Conservation (phyloP, 192 early-diverging fungal species). For the Rhizoclosmatium sp. region DNA sequence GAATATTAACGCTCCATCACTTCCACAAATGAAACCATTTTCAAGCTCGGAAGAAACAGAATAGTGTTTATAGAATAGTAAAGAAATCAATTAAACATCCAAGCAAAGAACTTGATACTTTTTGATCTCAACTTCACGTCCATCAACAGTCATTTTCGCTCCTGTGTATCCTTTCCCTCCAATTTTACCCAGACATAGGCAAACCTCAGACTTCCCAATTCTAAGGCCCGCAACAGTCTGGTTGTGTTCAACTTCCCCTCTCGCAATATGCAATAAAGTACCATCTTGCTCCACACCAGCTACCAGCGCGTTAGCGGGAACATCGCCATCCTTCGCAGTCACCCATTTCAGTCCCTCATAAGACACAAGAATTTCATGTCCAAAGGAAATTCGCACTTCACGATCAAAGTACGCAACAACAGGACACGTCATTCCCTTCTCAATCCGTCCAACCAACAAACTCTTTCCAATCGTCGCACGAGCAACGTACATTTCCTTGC, state of each 20-base stretch:
- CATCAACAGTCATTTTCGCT: conserved; percentile 6
- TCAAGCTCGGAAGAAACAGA: too few species aligned
- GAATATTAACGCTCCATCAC: too few species aligned
- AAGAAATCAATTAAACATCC: too few species aligned
- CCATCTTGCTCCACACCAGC: conserved; percentile 31
- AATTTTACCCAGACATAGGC: neutral
- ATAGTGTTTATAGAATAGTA: too few species aligned
- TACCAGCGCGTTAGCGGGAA: conserved; percentile 7
- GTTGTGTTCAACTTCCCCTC: neutral
- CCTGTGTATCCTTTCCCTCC: neutral
- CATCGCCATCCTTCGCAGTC: neutral
- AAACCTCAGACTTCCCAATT: neutral
- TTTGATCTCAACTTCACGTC: neutral
- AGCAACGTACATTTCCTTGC: conserved; percentile 12
- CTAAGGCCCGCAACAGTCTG: neutral
- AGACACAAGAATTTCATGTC: conserved; percentile 16
- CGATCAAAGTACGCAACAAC: conserved; percentile 15
- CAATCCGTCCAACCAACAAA: neutral
- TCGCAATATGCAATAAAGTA: conserved; percentile 3
- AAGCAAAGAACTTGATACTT: conserved; percentile 6
- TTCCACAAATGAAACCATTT: too few species aligned
- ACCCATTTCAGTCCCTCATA: conserved; percentile 25
- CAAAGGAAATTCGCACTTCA: conserved; percentile 17
- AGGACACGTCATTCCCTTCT: neutral
- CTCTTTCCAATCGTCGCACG: conserved; percentile 10